A percentile compares a stretch with the other conserved stretches of the same genome.
Conservation (phyloP, 805 yeast genomes). For the Candida yuanshanica region DNA sequence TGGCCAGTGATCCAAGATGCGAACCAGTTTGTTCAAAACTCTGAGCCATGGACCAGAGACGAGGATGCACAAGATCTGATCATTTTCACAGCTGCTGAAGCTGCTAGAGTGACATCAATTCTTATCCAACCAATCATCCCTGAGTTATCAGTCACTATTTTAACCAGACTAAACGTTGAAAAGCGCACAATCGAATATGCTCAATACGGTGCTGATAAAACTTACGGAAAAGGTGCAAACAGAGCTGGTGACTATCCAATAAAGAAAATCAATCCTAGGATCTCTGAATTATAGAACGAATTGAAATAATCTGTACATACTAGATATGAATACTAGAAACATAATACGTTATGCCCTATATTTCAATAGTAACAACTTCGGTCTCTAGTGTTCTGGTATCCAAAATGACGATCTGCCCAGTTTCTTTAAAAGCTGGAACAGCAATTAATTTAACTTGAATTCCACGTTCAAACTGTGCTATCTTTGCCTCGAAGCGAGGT, state of each 20-base stretch:
- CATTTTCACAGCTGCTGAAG: slow-evolving; percentile 64
- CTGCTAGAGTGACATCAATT: slow-evolving; percentile 60
- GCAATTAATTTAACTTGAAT: slow-evolving; percentile 49
- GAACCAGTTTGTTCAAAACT: slow-evolving; percentile 60
- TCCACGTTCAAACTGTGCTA: slow-evolving; percentile 31
- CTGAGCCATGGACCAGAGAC: slow-evolving; percentile 68
- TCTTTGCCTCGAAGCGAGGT: slow-evolving; percentile 46
- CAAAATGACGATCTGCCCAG: slow-evolving; percentile 61
- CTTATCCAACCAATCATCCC: slow-evolving; percentile 74
- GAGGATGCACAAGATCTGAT: slow-evolving; percentile 42
- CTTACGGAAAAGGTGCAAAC: slow-evolving; percentile 58
- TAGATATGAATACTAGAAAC: no score
- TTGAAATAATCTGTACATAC: slow-evolving; percentile 1
- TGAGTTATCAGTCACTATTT: slow-evolving; percentile 43
- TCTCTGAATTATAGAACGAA: background rate
- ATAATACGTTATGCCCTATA: background rate
- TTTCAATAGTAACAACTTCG: slow-evolving; percentile 35
- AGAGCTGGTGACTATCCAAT: slow-evolving; percentile 46
- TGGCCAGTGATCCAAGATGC: slow-evolving; percentile 56
- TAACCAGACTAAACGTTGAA: slow-evolving; percentile 59
- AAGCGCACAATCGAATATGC: slow-evolving; percentile 42
- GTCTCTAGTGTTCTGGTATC: slow-evolving; percentile 54
- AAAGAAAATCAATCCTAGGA: slow-evolving; percentile 23
- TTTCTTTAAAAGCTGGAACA: slow-evolving; percentile 63
- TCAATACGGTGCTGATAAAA: slow-evolving; percentile 47